Evolutionary conservation across 108 stramenopile species (phyloP), one percentile per base, ranked within the genome.

Genomic region (Bacterosira constricta): DNA sequence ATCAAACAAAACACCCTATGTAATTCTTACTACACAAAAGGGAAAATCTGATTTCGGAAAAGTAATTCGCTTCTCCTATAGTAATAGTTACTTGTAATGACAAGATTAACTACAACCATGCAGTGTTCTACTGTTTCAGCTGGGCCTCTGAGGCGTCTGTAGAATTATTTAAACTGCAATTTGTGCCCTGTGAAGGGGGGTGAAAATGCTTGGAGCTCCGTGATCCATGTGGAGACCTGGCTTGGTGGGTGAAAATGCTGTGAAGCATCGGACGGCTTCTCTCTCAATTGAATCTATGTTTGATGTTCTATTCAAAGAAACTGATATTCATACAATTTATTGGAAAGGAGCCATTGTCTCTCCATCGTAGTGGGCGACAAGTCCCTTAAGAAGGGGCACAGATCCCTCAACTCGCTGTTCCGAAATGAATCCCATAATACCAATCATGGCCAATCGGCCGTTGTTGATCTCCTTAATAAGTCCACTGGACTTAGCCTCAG

Each of bases 381-480:
- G 67, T 69, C 87, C 88, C 73, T 75, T 77, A 20, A 92, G 87
- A 27, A 86, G 69, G 39, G 91, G 91, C 34, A 92, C 91, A 45
- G 88, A 88, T 73, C 91, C 91, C 56, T 82, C 79, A 17, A 88
- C 85, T 36, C 80, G 84, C 76, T 92, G 88, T 54, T 87, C 91
- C 11, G 83, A 73, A 46, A 92, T 57, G 77, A 92, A 89, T 21
- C 88, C 88, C 35, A 92, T 51, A 73, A 92, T 89, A 51, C 91
- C 91, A 54, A 92, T 72, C 82, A 77, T 73, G 47, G 90, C 90
- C 45, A 88, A 60, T 55, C 90, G 82, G 73, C 90, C 90, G 63
- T 91, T 91, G 85, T 91, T 91, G 55, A 91, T 26, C 80, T 91
- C 90, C 47, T 71, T 51, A 65, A 82, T 66, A 39, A 80, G 84